Conservation (phyloP, 176 grass and related monocot species). For the Phragmites australis region DNA sequence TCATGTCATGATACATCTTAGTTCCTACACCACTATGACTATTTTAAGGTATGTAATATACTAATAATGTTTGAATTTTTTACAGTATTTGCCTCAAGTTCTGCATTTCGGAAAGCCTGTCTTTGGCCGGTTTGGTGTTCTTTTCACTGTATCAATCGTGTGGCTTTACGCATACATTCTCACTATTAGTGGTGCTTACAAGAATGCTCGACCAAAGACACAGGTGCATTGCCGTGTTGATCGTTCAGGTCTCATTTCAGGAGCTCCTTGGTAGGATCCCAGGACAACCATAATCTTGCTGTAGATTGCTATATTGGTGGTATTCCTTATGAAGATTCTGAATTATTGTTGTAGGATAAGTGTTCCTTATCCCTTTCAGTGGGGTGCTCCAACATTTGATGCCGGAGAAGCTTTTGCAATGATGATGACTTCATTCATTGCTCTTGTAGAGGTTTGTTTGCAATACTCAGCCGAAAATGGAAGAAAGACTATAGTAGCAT, state of each 20-base stretch:
- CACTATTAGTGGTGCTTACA: constrained; percentile 88
- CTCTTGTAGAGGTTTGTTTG: constrained; percentile 75
- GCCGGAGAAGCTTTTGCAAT: constrained; percentile 96
- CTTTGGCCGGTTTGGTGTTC: constrained; percentile 65
- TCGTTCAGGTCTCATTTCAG: constrained; percentile 72
- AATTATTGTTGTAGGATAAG: constrained; percentile 62
- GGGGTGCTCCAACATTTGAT: constrained; percentile 93
- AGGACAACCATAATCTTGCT: neutral
- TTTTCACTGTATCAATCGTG: constrained; percentile 80
- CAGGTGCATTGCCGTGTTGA: constrained; percentile 90
- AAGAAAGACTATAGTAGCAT: neutral
- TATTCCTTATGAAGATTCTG: neutral
- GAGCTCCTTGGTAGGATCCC: constrained; percentile 75
- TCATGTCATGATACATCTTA: constrained; percentile 24
- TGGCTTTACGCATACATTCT: constrained; percentile 93
- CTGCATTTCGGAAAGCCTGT: constrained; percentile 53
- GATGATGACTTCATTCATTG: constrained; percentile 92
- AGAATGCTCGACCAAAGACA: constrained; percentile 60
- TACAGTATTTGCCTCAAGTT: constrained; percentile 72
- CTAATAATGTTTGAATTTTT: constrained; percentile 13
- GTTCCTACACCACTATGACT: neutral
- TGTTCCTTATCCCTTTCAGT: constrained; percentile 95
- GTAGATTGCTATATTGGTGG: neutral
- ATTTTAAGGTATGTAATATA: neutral
- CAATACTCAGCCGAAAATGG: neutral